Conservation (phyloP, 139 green algal genomes). For the Gonium pectorale region DNA sequence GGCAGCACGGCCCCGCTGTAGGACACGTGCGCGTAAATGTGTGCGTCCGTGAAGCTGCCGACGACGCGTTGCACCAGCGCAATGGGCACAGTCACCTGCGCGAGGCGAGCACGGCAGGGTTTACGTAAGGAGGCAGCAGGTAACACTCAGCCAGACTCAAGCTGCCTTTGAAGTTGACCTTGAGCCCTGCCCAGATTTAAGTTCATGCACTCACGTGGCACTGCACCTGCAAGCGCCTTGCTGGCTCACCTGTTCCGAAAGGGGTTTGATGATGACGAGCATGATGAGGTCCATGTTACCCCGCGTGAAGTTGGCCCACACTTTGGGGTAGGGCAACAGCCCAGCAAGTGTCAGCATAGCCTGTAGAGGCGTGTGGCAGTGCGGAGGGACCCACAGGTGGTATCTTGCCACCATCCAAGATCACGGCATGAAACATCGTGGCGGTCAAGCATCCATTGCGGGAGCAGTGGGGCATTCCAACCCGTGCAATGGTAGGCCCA, state of each 20-base stretch:
- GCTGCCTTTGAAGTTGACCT: no score
- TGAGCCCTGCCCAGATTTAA: no score
- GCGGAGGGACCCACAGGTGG: no score
- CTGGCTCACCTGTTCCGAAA: slow-evolving; percentile 20
- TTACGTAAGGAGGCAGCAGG: no score
- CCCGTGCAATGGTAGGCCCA: no score
- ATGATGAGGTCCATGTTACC: slow-evolving; percentile 18
- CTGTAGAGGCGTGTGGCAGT: neutral
- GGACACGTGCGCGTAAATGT: slow-evolving; percentile 9
- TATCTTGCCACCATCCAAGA: no score
- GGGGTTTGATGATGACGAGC: slow-evolving; percentile 14
- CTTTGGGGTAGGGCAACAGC: neutral
- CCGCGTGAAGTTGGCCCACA: neutral
- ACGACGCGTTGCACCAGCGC: neutral
- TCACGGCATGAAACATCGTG: no score
- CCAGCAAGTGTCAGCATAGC: neutral
- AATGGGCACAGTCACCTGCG: neutral
- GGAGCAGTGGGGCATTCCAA: no score
- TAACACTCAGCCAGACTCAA: no score
- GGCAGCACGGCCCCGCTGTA: neutral
- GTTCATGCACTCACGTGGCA: no score
- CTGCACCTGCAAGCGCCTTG: neutral
- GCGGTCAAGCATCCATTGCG: no score
- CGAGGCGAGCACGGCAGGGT: neutral
- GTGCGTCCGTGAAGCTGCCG: neutral